A percentile compares a stretch with the other conserved stretches of the same genome.
These are phyloP conservation scores for Neurospora sp. DNA, from an alignment of 2,329 filamentous ascomycete genomes.

Conservation along the genomic window DNA sequence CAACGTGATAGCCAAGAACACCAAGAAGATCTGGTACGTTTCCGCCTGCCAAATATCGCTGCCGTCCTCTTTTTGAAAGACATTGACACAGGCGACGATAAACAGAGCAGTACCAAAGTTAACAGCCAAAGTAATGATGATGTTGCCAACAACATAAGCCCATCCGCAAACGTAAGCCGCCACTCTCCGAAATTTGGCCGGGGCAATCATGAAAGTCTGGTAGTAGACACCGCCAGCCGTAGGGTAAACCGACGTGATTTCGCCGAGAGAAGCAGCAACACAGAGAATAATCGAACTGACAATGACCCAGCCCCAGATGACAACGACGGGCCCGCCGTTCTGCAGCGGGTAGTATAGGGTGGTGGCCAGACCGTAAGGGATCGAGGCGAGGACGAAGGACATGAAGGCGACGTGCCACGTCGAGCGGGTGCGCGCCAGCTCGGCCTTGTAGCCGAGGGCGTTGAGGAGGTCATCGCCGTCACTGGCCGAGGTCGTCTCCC, in stretches of 20 bases:
- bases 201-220: slow-evolving; percentile 66
- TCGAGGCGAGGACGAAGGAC: slow-evolving; percentile 67
- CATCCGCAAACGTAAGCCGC: slow-evolving; percentile 66
- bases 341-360: slow-evolving; percentile 58
- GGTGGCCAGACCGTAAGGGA: slow-evolving; percentile 64
- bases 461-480: slow-evolving; percentile 52
- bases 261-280: slow-evolving; percentile 60
- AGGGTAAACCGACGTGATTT: slow-evolving; percentile 67
- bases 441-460: slow-evolving; percentile 56
- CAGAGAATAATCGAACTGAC: slow-evolving; percentile 61
- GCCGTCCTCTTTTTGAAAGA: slow-evolving; percentile 38
- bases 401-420: slow-evolving; percentile 64
- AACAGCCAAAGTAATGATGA: slow-evolving; percentile 74
- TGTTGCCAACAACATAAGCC: slow-evolving; percentile 70
- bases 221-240: slow-evolving; percentile 74
- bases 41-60: slow-evolving; percentile 35
- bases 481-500: not conserved
- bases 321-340: slow-evolving; percentile 56
- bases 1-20: slow-evolving; percentile 61
- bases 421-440: slow-evolving; percentile 54
- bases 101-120: slow-evolving; percentile 69
- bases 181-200: slow-evolving; percentile 48
- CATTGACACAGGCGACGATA: slow-evolving; percentile 44
- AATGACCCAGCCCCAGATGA: slow-evolving; percentile 64
- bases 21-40: slow-evolving; percentile 58